Evolutionary conservation across 768 basidiomycete genomes (phyloP).

Genomic region (Naematelia aurantialba): DNA sequence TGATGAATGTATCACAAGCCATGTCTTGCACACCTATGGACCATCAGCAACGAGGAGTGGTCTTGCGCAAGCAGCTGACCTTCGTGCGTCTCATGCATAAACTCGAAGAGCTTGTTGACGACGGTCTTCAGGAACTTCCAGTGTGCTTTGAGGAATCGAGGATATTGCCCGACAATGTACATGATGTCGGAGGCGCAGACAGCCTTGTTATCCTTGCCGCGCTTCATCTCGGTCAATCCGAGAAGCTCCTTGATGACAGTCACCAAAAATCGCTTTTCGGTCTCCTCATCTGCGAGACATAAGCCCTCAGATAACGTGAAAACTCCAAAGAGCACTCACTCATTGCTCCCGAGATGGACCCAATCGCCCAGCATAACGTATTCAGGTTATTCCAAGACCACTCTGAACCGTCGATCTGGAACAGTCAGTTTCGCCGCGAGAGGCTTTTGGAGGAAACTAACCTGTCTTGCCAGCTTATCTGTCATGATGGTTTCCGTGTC

Average conservation of each 20-base stretch:
- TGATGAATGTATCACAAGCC: conserved; percentile 99
- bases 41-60: background rate
- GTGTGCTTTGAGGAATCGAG: conserved; percentile 97
- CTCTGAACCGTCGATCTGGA: conserved; percentile 81
- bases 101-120: conserved; percentile 98
- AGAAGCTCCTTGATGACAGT: conserved; percentile 98
- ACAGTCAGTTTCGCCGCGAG: conserved; percentile 17
- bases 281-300: conserved; percentile 75
- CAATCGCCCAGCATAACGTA: conserved; percentile 99
- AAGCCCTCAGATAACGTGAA: no score
- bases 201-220: conserved; percentile 99
- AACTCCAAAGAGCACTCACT: conserved; percentile 63
- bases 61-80: conserved; percentile 54
- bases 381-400: conserved; percentile 99
- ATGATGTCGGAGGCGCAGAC: conserved; percentile 65
- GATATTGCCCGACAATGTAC: conserved; percentile 99
- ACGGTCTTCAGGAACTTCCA: conserved; percentile 99
- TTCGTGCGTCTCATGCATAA: conserved; percentile 99
- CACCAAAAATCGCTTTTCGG: conserved; percentile 96
- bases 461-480: conserved; percentile 95
- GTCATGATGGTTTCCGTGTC: conserved; percentile 97
- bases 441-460: conserved; percentile 30
- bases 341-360: conserved; percentile 98
- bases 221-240: conserved; percentile 96
- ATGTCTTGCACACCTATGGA: conserved; percentile 91